These are phyloP conservation scores for Ustanciosporium gigantosporum DNA, from an alignment of 1,284 basidiomycete genomes.

Conservation along the genomic window DNA sequence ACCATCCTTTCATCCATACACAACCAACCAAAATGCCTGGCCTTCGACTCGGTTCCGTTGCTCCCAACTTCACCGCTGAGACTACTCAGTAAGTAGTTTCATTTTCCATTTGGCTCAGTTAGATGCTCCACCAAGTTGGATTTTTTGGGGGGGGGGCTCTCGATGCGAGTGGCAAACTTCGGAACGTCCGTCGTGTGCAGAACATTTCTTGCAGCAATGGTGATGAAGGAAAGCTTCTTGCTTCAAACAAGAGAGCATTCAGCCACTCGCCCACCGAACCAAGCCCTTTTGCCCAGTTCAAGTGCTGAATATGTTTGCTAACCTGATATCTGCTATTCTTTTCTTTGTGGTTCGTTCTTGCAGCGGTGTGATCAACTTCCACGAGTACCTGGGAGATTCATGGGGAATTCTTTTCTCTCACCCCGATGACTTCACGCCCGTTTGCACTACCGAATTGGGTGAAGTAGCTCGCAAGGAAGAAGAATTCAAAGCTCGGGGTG, in stretches of 20 bases:
- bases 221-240: too few relatives aligned
- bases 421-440: slow-evolving; percentile 70
- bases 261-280: too few relatives aligned
- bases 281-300: not conserved
- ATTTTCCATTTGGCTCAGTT: too few relatives aligned
- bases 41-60: slow-evolving; percentile 57
- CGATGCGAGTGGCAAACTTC: too few relatives aligned
- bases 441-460: slow-evolving; percentile 84
- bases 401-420: slow-evolving; percentile 74
- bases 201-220: too few relatives aligned
- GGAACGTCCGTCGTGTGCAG: too few relatives aligned
- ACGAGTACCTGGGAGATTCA: slow-evolving; percentile 83
- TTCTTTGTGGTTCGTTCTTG: not conserved
- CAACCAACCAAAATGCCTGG: slow-evolving; percentile 59
- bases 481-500: slow-evolving; percentile 83
- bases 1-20: not conserved
- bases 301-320: not conserved
- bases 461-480: slow-evolving; percentile 84
- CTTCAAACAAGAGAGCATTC: too few relatives aligned
- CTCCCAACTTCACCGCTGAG: slow-evolving; percentile 59
- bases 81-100: slow-evolving; percentile 49
- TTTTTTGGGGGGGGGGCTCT: too few relatives aligned
- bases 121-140: too few relatives aligned
- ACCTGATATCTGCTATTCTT: too few relatives aligned
- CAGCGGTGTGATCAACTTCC: slow-evolving; percentile 68